Evolutionary conservation across 2,329 filamentous ascomycete species (phyloP), one percentile per base, ranked within the genome.

Genomic region (Botrytis paeoniae): DNA sequence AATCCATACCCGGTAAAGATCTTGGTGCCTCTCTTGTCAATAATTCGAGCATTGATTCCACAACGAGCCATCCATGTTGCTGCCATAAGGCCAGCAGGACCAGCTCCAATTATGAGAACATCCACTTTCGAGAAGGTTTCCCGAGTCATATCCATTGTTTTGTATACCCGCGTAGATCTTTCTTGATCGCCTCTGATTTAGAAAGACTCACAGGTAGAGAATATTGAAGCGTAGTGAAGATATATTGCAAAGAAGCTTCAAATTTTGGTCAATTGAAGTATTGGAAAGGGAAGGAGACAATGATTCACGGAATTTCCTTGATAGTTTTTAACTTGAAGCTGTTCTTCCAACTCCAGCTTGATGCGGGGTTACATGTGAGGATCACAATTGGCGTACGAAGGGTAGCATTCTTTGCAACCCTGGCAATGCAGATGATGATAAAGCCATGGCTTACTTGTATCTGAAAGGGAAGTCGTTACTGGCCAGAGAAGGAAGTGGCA

Each of bases 41-140:
- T 78, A 61, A 88, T 86, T 51, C 85, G 81, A 10, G 85, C 83
- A 7, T 83, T 83, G 73, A 88, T 83, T 29, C 84, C 83, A 75
- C 83, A 86, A 60, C 82, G 82, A 16, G 85, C 81, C 79, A 87
- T 83, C 82, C 86, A 87, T 20, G 83, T 83, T 20, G 84, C 85
- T n/a, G 84, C 82, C 79, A 87, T 84, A 14, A 86, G 80, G 20
- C 83, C 84, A 14, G 84, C 81, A 3, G 86, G 86, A 20, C 86
- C 86, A 25, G 85, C 85, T 29, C 86, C 86, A 12, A 87, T 78
- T 59, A 87, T 85, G 9, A 86, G 78, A 32, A 86, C 84, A 78
- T 86, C 84, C 43, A 84, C 82, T 51, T 73, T n/a, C n/a, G 68
- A 71, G 20, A 29, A 4, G 1, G 32, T 4, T 54, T 54, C 12